Conservation (phyloP, 2,329 filamentous ascomycete genomes). For the Coleophoma eucalyptorum region DNA sequence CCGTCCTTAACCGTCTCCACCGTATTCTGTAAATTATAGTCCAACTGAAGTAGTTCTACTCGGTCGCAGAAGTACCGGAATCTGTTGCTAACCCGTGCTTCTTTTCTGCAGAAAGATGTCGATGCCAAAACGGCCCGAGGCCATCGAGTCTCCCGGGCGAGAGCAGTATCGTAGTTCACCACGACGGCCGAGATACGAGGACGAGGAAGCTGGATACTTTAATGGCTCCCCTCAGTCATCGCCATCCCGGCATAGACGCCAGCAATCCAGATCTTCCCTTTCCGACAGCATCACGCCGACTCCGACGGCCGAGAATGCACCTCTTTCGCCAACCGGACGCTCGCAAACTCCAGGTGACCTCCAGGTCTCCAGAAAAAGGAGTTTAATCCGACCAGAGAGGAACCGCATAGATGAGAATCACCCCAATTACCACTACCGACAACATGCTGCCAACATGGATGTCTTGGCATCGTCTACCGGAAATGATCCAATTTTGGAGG, state of each 20-base stretch:
- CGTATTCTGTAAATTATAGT: too few species aligned
- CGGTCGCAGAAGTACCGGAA: too few species aligned
- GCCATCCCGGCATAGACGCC: constrained; percentile 41
- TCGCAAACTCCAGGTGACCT: constrained; percentile 23
- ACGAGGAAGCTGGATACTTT: constrained; percentile 61
- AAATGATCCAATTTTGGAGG: constrained; percentile 82
- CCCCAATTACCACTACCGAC: constrained; percentile 92
- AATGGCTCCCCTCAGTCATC: constrained; percentile 11
- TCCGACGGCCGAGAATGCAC: constrained; percentile 45
- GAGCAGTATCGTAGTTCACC: constrained; percentile 68
- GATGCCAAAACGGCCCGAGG: constrained; percentile 44
- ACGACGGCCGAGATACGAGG: constrained; percentile 60
- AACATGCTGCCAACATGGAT: constrained; percentile 91
- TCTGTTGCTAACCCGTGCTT: too few species aligned
- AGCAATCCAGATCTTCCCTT: constrained; percentile 53
- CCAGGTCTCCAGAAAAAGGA: constrained; percentile 68
- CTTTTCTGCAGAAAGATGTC: constrained; percentile 43
- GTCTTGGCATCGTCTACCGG: constrained; percentile 88
- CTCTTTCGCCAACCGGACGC: constrained; percentile 21
- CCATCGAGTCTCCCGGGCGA: constrained; percentile 50
- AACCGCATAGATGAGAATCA: constrained; percentile 81
- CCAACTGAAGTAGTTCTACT: constrained; percentile 4
- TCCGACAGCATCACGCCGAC: constrained; percentile 46
- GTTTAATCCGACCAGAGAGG: constrained; percentile 84
- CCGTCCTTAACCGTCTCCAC: too few species aligned